These are phyloP conservation scores for Prunus yedoensis DNA, from an alignment of 331 rosid species.

Conservation along the genomic window DNA sequence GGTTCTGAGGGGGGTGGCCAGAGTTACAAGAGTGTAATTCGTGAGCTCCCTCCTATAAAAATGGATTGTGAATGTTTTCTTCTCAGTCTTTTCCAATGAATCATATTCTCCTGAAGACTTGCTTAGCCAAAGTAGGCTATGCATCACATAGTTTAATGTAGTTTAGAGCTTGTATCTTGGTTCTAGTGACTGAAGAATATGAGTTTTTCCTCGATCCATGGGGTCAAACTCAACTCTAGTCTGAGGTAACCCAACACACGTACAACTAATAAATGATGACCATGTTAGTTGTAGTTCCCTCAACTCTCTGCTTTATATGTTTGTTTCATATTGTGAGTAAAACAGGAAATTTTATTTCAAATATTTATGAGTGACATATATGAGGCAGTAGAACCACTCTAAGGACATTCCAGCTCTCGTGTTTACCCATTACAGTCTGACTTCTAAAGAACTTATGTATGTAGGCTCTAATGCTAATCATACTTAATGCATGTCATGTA, in stretches of 20 bases:
- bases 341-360: conserved; percentile 5
- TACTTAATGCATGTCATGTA: not conserved
- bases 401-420: not conserved
- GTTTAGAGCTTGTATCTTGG: not conserved
- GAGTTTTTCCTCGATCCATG: not conserved
- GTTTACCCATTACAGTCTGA: not conserved
- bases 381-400: not conserved
- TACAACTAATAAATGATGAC: not conserved
- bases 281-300: not conserved
- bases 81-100: not conserved
- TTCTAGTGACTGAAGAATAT: not conserved
- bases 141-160: not conserved
- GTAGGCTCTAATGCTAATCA: not conserved
- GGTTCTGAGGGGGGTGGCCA: no score
- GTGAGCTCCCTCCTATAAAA: not conserved
- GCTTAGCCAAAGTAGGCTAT: not conserved
- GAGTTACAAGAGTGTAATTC: not conserved
- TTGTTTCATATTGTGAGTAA: not conserved
- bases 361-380: not conserved
- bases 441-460: not conserved
- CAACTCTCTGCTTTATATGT: not conserved
- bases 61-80: not conserved
- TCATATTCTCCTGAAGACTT: not conserved
- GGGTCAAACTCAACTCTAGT: not conserved
- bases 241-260: not conserved